Evolutionary conservation across 352 stramenopile genomes (phyloP).

Genomic region (Albugo laibachii): DNA sequence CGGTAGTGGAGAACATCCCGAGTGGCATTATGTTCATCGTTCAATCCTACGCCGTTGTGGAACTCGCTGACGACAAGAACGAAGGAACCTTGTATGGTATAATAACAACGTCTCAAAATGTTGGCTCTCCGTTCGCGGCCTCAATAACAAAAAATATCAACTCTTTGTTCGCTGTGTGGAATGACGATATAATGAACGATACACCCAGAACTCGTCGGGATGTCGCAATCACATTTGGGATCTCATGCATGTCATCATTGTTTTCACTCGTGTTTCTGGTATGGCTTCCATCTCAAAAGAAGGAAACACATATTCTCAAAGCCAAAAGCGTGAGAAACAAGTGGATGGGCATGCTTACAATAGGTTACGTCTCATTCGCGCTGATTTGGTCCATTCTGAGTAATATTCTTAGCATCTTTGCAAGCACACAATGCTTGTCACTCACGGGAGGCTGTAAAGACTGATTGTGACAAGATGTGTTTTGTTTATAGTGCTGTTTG

Average conservation of each 20-base stretch:
- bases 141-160: constrained; percentile 38
- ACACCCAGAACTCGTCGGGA: constrained; percentile 18
- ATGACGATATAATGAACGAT: constrained; percentile 26
- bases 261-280: constrained; percentile 23
- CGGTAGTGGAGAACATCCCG: constrained; percentile 19
- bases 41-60: constrained; percentile 27
- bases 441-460: constrained; percentile 14
- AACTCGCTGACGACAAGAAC: constrained; percentile 40
- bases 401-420: constrained; percentile 30
- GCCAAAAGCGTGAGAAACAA: constrained; percentile 17
- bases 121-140: constrained; percentile 18
- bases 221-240: constrained; percentile 22
- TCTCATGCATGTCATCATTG: constrained; percentile 31
- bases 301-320: constrained; percentile 14
- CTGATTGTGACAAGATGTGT: no score
- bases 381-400: constrained; percentile 29
- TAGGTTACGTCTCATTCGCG: constrained; percentile 18
- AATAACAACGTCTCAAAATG: constrained; percentile 25
- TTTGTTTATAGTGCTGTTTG: no score
- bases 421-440: constrained; percentile 18
- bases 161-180: constrained; percentile 27
- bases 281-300: constrained; percentile 19
- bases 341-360: constrained; percentile 14
- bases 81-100: constrained; percentile 21
- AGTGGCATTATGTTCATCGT: constrained; percentile 26